Conservation (phyloP, 345 rosid genomes). For the Acer negundo region DNA sequence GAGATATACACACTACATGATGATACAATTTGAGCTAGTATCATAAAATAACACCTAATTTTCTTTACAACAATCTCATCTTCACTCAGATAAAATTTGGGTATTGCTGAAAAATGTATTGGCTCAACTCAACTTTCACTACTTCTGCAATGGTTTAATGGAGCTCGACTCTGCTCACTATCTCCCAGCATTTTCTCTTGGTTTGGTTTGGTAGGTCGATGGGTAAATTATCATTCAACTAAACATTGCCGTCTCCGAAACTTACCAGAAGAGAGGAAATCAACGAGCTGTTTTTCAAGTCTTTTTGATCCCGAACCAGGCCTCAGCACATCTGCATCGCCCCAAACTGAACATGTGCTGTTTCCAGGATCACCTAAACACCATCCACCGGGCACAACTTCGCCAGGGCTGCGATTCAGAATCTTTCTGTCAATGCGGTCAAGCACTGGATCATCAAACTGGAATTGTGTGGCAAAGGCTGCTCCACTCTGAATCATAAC, state of each 20-base stretch:
- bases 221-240: constrained; percentile 34
- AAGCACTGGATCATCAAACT: constrained; percentile 53
- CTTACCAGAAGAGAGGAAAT: constrained; percentile 51
- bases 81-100: background rate
- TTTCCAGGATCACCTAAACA: constrained; percentile 69
- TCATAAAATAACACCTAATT: background rate
- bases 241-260: constrained; percentile 62
- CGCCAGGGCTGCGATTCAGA: constrained; percentile 53
- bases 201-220: background rate
- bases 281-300: constrained; percentile 64
- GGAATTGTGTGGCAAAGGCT: constrained; percentile 69
- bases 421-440: constrained; percentile 76
- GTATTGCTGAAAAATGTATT: background rate
- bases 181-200: background rate
- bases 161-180: background rate
- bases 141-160: background rate
- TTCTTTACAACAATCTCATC: constrained; percentile 2
- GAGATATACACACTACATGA: background rate
- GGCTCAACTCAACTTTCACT: background rate
- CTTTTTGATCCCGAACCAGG: constrained; percentile 82
- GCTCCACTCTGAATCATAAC: constrained; percentile 79
- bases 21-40: background rate
- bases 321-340: constrained; percentile 77
- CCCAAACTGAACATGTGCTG: constrained; percentile 73
- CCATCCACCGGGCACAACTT: constrained; percentile 91